Base-by-base conservation (phyloP, 371 early-diverging fungal species). In the Circinella umbellata region DNA sequence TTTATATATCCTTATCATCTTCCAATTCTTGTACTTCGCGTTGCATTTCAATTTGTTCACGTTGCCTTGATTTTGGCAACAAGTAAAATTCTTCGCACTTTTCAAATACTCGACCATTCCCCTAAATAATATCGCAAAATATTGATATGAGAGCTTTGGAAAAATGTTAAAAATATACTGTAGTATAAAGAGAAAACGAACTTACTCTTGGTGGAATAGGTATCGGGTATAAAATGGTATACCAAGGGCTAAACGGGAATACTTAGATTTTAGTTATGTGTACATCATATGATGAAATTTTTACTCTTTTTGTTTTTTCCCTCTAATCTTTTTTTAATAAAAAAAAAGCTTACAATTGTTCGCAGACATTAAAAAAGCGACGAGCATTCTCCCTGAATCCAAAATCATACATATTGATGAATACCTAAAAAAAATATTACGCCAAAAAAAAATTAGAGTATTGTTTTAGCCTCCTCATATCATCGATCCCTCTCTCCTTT, bases 331-430 rank as follows among this genome's bases (percentile, higher is more conserved):
- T 15, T 4, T 34, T 27, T 5, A 57, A 57, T 17, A 11, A 18
- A 1, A 27, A 48, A 27, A 14, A 14, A n/a, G n/a, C 36, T 76
- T 79, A 80, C 80, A 78, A 78, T 66, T 69, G 71, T 14, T 85
- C 87, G 13, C 86, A 61, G 17, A 86, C 75, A 62, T 88, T 88
- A 75, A 88, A 88, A 59, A 88, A 77, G 4, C 80, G 77, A 49
- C 72, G 72, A 13, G 86, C 68, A 47, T 88, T 88, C 51, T 81
- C 81, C 59, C 76, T 55, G 47, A 79, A 18, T 0, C 89, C 89
- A 70, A 86, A 88, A 68, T 86, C 75, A 68, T 88, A 88, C 86
- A 86, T 86, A 66, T 87, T 88, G 42, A 86, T 79, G 71, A 86
- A 88, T 34, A 75, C 77, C 70, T 77, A 61, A 8, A 39, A 37